Evolutionary conservation across 2,329 filamentous ascomycete species (phyloP).

Genomic region (Paracoccidioides lutzii): DNA sequence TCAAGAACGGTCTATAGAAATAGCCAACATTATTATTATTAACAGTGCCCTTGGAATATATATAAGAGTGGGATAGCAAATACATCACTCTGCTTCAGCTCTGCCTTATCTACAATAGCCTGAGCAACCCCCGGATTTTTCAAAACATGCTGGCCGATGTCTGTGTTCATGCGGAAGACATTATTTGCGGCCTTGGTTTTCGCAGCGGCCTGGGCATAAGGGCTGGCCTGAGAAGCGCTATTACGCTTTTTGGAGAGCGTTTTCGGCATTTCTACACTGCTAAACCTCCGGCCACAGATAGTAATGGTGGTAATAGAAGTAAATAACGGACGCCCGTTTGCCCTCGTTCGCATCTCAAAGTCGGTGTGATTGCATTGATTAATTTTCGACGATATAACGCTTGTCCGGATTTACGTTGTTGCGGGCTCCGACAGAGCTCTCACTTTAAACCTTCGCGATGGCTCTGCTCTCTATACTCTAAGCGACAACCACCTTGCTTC

Average conservation of each 20-base stretch:
- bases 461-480: background rate
- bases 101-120: conserved; percentile 73
- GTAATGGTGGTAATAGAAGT: background rate
- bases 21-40: conserved; percentile 1
- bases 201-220: conserved; percentile 30
- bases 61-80: conserved; percentile 7
- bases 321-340: background rate
- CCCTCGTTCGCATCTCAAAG: background rate
- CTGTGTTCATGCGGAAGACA: conserved; percentile 95
- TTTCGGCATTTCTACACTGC: conserved; percentile 40
- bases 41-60: background rate
- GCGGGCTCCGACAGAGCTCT: background rate
- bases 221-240: conserved; percentile 27
- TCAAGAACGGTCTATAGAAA: conserved; percentile 60
- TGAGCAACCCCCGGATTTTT: conserved; percentile 81
- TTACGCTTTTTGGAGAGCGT: conserved; percentile 42
- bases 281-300: background rate
- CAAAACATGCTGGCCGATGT: conserved; percentile 80
- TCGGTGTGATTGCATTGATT: background rate
- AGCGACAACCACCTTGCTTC: background rate
- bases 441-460: background rate
- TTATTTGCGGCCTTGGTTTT: conserved; percentile 53
- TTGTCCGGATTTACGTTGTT: conserved; percentile 2
- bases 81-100: conserved; percentile 72
- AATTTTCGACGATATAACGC: background rate